Conservation (phyloP, 805 yeast species). For the Cyberlindnera mrakii region DNA sequence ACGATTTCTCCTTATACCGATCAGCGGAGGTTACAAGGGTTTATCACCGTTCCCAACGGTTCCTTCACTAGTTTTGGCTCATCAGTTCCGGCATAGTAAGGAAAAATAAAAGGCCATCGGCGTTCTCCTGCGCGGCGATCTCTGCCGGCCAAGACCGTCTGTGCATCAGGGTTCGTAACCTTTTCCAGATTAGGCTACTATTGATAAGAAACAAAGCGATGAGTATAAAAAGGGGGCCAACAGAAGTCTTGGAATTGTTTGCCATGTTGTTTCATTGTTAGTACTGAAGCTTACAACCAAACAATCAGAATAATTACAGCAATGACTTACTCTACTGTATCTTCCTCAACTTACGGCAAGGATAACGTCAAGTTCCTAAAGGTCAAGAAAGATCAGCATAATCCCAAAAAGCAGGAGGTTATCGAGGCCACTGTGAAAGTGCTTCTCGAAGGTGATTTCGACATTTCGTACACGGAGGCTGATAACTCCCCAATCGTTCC, state of each 20-base stretch:
- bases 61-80: too few species aligned
- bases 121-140: background rate
- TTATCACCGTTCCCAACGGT: too few species aligned
- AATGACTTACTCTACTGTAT: conserved; percentile 22
- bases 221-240: background rate
- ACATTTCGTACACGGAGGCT: conserved; percentile 76
- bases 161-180: background rate
- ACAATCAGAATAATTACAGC: too few species aligned
- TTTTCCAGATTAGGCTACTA: background rate
- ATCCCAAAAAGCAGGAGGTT: conserved; percentile 73
- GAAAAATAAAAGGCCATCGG: conserved; percentile 1
- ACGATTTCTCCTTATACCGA: background rate
- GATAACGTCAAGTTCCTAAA: conserved; percentile 89
- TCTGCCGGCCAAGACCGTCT: conserved; percentile 1
- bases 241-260: too few species aligned
- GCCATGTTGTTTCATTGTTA: too few species aligned
- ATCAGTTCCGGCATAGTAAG: conserved; percentile 17
- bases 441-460: conserved; percentile 73
- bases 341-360: conserved; percentile 76
- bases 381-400: conserved; percentile 69
- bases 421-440: conserved; percentile 80
- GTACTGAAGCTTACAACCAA: too few species aligned
- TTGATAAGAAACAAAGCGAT: background rate
- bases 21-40: too few species aligned
- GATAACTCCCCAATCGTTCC: conserved; percentile 89